Base-by-base conservation (phyloP, 441 rosid species). In the Viola pubescens region DNA sequence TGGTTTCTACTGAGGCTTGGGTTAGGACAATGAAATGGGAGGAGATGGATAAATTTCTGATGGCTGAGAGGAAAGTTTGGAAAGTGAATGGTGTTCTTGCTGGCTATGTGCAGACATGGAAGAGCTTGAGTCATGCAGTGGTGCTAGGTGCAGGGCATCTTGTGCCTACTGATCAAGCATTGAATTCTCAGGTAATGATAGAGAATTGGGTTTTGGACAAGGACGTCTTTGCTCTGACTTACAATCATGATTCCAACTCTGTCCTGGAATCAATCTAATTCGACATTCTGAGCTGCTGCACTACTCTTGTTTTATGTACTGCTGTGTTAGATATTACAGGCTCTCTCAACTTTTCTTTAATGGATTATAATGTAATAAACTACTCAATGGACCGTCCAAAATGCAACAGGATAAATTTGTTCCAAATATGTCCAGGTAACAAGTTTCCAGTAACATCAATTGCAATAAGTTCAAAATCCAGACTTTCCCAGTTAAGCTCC, bases 1-100 rank as follows among this genome's bases (percentile, higher is more conserved):
- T 83, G 19, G 87, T 86, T 54, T 83, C 92, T 0, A 79, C 82
- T 0, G 96, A 86, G 56, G 89, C 87, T 0, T 88, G 95, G 96
- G 59, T 91, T 34, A 88, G 71, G 79, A 82, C 85, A 0, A 77
- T 85, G 81, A 61, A 74, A 37, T 88, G 92, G 95, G 79, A 73
- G 4, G 89, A 79, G 10, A 64, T 77, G 5, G 71, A 9, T 8
- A 55, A 46, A 64, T 85, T 81, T 47, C 4, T 70, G 62, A 7
- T 11, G 55, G 83, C 86, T 42, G 88, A 85, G 60, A 81, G 98
- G 52, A 13, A 60, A 43, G 68, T 85, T 7, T 86, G 96, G 98
- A 67, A 48, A 63, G 91, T 79, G 54, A 69, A 65, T 0, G 81
- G 75, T 34, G 77, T 55, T 63, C 26, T 79, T 2, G 98, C 91